These are phyloP conservation scores for Smittium culicis DNA, from an alignment of 371 early-diverging fungal species.

Conservation along the genomic window DNA sequence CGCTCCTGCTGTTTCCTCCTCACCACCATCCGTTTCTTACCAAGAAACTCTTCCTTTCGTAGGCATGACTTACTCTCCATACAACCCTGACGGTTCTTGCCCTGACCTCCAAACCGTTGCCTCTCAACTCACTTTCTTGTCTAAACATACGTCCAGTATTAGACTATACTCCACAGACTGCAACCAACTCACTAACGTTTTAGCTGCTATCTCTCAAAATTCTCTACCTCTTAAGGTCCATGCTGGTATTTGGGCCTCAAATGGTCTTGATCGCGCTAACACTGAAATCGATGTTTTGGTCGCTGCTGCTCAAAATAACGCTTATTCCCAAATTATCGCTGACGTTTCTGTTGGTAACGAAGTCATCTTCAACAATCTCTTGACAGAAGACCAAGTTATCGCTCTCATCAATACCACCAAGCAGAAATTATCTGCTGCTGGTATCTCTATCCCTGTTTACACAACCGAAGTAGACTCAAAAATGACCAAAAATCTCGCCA, in stretches of 20 bases:
- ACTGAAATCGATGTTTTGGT: conserved; percentile 24
- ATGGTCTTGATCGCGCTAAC: conserved; percentile 20
- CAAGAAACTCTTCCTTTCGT: too few species aligned
- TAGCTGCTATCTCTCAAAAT: conserved; percentile 20
- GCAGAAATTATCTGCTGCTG: conserved; percentile 17
- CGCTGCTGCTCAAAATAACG: conserved; percentile 18
- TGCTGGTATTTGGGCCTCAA: conserved; percentile 29
- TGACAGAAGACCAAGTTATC: conserved; percentile 24
- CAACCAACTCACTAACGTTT: conserved; percentile 22
- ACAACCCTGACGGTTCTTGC: conserved; percentile 29
- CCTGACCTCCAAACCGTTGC: conserved; percentile 17
- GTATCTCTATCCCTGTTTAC: conserved; percentile 28
- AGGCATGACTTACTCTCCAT: conserved; percentile 31
- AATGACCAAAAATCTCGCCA: conserved; percentile 19
- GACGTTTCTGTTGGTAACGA: conserved; percentile 32
- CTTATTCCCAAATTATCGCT: conserved; percentile 15
- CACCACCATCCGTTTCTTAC: too few species aligned
- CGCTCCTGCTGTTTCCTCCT: too few species aligned
- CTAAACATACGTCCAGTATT: conserved; percentile 20
- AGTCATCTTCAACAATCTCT: conserved; percentile 20
- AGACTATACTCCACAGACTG: conserved; percentile 33
- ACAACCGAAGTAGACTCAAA: conserved; percentile 24
- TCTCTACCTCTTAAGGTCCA: conserved; percentile 21
- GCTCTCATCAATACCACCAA: conserved; percentile 24
- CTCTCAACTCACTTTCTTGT: conserved; percentile 17